These are phyloP conservation scores for Eutypa lata DNA, from an alignment of 2,329 filamentous ascomycete genomes.

Conservation along the genomic window DNA sequence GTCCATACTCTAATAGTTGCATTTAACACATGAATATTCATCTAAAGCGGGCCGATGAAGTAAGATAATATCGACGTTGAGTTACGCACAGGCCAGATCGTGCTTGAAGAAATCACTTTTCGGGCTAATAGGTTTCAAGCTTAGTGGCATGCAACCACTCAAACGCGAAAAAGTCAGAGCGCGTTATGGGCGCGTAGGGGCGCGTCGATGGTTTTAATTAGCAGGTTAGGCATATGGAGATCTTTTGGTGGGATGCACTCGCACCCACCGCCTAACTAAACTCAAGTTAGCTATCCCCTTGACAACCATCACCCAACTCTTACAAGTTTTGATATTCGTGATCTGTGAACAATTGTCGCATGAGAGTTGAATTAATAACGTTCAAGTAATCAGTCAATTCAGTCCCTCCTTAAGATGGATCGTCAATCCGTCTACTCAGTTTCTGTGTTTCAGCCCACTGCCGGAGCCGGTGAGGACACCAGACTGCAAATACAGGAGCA, in stretches of 20 bases:
- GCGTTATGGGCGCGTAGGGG: background rate
- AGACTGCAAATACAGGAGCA: slow-evolving; percentile 71
- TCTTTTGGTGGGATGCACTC: background rate
- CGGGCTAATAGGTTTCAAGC: background rate
- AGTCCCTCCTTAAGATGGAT: slow-evolving; percentile 61
- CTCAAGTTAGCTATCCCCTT: background rate
- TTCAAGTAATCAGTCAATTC: too few species aligned
- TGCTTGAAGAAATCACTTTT: too few species aligned
- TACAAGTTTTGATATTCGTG: background rate
- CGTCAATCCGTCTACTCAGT: slow-evolving; percentile 82
- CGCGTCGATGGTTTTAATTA: background rate
- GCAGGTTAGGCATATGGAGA: background rate
- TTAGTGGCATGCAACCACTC: background rate
- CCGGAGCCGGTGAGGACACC: slow-evolving; percentile 64
- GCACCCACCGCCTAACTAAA: background rate
- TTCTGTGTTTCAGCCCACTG: slow-evolving; percentile 71
- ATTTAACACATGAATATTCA: too few species aligned
- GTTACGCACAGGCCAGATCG: too few species aligned
- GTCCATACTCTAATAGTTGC: too few species aligned
- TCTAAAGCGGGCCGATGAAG: too few species aligned
- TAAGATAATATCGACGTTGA: too few species aligned
- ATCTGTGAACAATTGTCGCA: background rate
- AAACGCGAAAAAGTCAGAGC: background rate
- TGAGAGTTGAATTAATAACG: too few species aligned
- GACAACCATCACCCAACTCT: background rate